phyloP scores from a whole-genome alignment of 805 yeast species.

The Wickerhamiella australiensis region DNA sequence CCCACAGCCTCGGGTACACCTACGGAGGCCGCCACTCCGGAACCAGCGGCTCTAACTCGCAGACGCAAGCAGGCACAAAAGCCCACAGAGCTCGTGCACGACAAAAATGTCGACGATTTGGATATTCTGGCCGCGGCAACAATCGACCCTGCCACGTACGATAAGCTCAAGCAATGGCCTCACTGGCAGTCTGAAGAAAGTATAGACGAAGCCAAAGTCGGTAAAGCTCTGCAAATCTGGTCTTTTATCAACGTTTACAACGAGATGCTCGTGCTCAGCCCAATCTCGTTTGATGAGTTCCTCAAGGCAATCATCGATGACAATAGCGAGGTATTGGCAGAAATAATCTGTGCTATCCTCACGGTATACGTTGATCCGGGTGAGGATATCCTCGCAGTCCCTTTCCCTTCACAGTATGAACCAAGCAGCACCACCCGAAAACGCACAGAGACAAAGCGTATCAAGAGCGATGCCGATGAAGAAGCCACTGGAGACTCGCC shows the following conservation, averaged over 20 bases:
- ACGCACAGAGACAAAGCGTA: not conserved
- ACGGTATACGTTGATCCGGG: constrained; percentile 41
- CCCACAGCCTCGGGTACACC: not conserved
- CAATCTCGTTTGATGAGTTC: constrained; percentile 71
- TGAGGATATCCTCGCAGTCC: constrained; percentile 29
- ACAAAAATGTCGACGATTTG: not conserved
- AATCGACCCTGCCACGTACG: not conserved
- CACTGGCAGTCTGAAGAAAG: constrained; percentile 18
- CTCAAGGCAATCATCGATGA: constrained; percentile 42
- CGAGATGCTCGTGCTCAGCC: constrained; percentile 50
- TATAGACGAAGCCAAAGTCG: constrained; percentile 15
- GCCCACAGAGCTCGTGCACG: not conserved
- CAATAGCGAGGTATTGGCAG: constrained; percentile 37
- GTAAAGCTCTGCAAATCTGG: constrained; percentile 49
- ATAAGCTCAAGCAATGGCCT: constrained; percentile 15
- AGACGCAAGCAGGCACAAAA: constrained; percentile 1
- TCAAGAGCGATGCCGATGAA: constrained; percentile 6
- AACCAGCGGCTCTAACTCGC: not conserved
- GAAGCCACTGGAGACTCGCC: constrained; percentile 21
- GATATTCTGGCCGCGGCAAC: constrained; percentile 4
- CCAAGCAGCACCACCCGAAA: constrained; percentile 23
- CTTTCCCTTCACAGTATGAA: constrained; percentile 27
- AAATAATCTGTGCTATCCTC: constrained; percentile 55
- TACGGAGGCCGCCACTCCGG: not conserved
- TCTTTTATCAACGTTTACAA: constrained; percentile 60